Evolutionary conservation across 768 basidiomycete species (phyloP), one percentile per base, ranked within the genome.

Genomic region (Myochromella boudieri): DNA sequence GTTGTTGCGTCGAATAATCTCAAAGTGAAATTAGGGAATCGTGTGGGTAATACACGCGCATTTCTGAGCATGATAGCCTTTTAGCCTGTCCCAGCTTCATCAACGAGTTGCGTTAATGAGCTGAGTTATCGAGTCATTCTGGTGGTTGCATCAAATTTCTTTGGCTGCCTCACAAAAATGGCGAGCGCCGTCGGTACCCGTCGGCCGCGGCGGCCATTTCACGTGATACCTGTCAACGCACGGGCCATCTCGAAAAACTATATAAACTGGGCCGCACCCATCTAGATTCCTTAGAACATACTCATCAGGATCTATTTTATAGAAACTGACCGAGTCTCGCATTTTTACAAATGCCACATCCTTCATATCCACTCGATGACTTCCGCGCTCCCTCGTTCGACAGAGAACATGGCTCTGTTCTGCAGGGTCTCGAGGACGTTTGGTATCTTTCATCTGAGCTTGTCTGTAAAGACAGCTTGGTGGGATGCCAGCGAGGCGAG

Each of bases 271-370:
- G 18, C 6, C 20, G n/a, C 46, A 29, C 21, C 34, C 46, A 31
- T 57, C 8, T 49, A 20, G 22, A 37, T 48, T 57, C 53, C 47
- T 57, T 53, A 59, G 58, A 59, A 59, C 58, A 59, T 59, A 59
- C 56, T 59, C 58, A 59, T 59, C 58, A 59, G 58, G 58, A 59
- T 59, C 58, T 59, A 59, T 59, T 59, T 57, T 59, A 59, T 59
- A 59, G 58, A 57, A 57, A 59, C 58, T 59, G 58, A 59, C 58
- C 58, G 58, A 59, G 58, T 57, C 58, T 59, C 58, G 58, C 58
- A 59, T 59, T 59, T 59, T 59, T 57, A 59, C 58, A 59, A 59
- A 59, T 59, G 58, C 58, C 58, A 21, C 58, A 59, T 57, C 56
- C 55, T 59, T 59, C 55, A 59, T 54, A 57, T 59, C 58, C 58